Conservation (phyloP, 768 basidiomycete genomes). For the Paxillus involutus region DNA sequence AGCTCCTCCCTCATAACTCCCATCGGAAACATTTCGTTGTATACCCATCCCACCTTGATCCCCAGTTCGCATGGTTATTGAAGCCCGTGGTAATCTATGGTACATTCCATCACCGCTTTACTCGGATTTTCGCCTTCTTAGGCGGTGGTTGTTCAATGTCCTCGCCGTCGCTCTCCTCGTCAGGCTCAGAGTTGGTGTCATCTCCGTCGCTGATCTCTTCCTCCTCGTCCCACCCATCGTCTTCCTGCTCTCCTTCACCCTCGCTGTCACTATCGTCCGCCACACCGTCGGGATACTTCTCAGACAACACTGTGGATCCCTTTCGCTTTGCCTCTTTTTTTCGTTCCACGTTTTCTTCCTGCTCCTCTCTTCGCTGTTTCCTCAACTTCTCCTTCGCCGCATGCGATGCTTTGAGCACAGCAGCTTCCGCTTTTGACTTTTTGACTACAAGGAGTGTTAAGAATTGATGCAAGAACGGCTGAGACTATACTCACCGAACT, state of each 20-base stretch:
- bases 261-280: conserved; percentile 44
- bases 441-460: conserved; percentile 57
- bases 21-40: neutral
- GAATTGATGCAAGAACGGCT: neutral
- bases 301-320: conserved; percentile 9
- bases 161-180: conserved; percentile 43
- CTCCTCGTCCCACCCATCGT: conserved; percentile 54
- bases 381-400: conserved; percentile 74
- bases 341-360: conserved; percentile 84
- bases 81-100: conserved; percentile 14
- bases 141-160: conserved; percentile 48
- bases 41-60: conserved; percentile 6
- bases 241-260: conserved; percentile 35
- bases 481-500: conserved; percentile 67
- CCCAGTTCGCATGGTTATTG: neutral
- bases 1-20: conserved; percentile 13
- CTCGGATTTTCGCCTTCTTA: conserved; percentile 55
- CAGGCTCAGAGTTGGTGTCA: conserved; percentile 41
- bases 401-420: conserved; percentile 68
- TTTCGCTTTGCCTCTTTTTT: conserved; percentile 58
- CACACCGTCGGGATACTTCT: conserved; percentile 37
- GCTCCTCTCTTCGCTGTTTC: conserved; percentile 81
- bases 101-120: conserved; percentile 39
- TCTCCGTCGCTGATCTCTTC: conserved; percentile 63
- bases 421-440: conserved; percentile 79